These are phyloP conservation scores for Nidularia sp. DNA, from an alignment of 768 basidiomycete genomes.

Conservation along the genomic window DNA sequence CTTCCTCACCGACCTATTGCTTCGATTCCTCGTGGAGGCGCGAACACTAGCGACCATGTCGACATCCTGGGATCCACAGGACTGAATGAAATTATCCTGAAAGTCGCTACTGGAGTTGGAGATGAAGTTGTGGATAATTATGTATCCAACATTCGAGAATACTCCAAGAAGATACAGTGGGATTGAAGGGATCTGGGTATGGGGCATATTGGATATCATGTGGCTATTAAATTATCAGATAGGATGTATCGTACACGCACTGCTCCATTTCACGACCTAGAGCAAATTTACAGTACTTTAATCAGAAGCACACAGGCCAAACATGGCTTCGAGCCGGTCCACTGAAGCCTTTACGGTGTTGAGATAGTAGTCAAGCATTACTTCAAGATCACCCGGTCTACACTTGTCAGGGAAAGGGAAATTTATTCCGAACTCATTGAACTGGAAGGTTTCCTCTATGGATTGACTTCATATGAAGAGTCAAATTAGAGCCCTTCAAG, in stretches of 20 bases:
- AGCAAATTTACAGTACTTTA: background rate
- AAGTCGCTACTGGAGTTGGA: constrained; percentile 82
- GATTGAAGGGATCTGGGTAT: constrained; percentile 34
- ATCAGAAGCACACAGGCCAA: background rate
- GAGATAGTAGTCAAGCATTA: background rate
- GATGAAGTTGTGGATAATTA: constrained; percentile 66
- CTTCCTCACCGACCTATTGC: constrained; percentile 74
- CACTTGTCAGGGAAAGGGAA: background rate
- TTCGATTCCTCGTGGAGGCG: constrained; percentile 82
- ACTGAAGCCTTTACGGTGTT: background rate
- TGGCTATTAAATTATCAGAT: too few relatives aligned
- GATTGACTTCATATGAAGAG: background rate
- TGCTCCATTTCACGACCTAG: background rate
- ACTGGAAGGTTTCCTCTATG: background rate
- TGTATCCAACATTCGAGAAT: constrained; percentile 77
- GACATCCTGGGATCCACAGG: constrained; percentile 77
- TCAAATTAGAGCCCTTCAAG: background rate
- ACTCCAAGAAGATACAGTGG: constrained; percentile 74
- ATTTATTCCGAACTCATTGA: background rate
- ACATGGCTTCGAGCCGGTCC: background rate
- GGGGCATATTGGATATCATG: too few relatives aligned
- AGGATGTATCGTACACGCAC: too few relatives aligned
- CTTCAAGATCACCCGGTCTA: background rate
- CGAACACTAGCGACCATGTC: constrained; percentile 88
- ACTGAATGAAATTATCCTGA: constrained; percentile 86